phyloP scores from a whole-genome alignment of 345 rosid species.

The Capsella bursapastoris region DNA sequence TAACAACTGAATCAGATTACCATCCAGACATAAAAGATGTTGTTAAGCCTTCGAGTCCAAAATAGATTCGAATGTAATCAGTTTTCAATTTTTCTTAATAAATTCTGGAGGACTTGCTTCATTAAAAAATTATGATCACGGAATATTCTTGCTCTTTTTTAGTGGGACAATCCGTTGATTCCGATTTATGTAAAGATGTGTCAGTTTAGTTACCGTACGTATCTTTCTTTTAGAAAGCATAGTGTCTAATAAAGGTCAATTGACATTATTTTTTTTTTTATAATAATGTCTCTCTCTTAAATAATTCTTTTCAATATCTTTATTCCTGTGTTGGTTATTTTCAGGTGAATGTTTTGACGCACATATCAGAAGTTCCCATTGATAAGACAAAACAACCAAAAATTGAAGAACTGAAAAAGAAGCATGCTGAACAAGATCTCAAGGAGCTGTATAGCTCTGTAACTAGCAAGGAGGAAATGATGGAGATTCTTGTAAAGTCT shows the following conservation, averaged over 20 bases:
- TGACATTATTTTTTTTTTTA: neutral
- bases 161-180: too few species aligned
- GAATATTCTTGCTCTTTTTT: too few species aligned
- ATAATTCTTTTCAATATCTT: neutral
- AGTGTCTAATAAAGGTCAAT: neutral
- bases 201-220: too few species aligned
- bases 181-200: too few species aligned
- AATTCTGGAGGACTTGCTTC: too few species aligned
- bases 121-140: too few species aligned
- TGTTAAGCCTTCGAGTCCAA: too few species aligned
- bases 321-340: neutral
- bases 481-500: conserved; percentile 8
- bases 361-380: conserved; percentile 55
- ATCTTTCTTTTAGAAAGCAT: neutral
- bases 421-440: conserved; percentile 59
- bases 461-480: conserved; percentile 31
- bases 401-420: conserved; percentile 49
- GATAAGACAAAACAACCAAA: neutral
- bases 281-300: neutral
- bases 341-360: conserved; percentile 75
- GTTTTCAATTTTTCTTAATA: too few species aligned
- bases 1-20: too few species aligned
- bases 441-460: conserved; percentile 51
- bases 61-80: too few species aligned
- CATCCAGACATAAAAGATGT: too few species aligned